A percentile compares a stretch with the other conserved stretches of the same genome.
Conservation (phyloP, 345 rosid species). For the Noccaea caerulescens region DNA sequence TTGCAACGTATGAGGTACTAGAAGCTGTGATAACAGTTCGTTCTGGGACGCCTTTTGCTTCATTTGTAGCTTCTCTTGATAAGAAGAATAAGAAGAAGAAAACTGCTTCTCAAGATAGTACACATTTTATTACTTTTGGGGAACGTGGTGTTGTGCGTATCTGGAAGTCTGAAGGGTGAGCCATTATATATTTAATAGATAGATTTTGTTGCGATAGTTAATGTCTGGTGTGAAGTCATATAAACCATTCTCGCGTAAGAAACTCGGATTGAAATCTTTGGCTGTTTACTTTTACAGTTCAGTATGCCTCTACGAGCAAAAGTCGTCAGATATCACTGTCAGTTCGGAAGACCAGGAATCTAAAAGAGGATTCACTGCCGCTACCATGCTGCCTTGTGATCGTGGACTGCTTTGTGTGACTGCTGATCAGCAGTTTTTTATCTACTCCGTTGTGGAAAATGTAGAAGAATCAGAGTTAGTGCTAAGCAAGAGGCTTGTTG, state of each 20-base stretch:
- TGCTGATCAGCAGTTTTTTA: slow-evolving; percentile 89
- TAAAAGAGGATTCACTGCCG: slow-evolving; percentile 79
- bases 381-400: slow-evolving; percentile 66
- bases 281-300: slow-evolving; percentile 65
- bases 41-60: slow-evolving; percentile 59
- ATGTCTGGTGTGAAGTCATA: neutral
- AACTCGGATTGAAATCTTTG: slow-evolving; percentile 24
- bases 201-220: neutral
- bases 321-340: slow-evolving; percentile 72
- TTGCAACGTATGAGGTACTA: slow-evolving; percentile 81
- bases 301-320: slow-evolving; percentile 77
- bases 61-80: slow-evolving; percentile 50
- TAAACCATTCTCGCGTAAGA: slow-evolving; percentile 1
- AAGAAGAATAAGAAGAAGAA: slow-evolving; percentile 52
- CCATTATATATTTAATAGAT: neutral
- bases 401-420: slow-evolving; percentile 88
- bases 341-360: slow-evolving; percentile 59
- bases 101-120: slow-evolving; percentile 43
- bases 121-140: slow-evolving; percentile 76
- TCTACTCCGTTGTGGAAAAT: slow-evolving; percentile 55
- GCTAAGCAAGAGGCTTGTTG: slow-evolving; percentile 77
- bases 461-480: slow-evolving; percentile 54
- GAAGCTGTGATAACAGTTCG: slow-evolving; percentile 70
- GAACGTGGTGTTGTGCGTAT: slow-evolving; percentile 84
- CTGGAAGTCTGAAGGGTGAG: slow-evolving; percentile 88